Evolutionary conservation across 2,329 filamentous ascomycete species (phyloP).

Genomic region (Diaporthe capsici): DNA sequence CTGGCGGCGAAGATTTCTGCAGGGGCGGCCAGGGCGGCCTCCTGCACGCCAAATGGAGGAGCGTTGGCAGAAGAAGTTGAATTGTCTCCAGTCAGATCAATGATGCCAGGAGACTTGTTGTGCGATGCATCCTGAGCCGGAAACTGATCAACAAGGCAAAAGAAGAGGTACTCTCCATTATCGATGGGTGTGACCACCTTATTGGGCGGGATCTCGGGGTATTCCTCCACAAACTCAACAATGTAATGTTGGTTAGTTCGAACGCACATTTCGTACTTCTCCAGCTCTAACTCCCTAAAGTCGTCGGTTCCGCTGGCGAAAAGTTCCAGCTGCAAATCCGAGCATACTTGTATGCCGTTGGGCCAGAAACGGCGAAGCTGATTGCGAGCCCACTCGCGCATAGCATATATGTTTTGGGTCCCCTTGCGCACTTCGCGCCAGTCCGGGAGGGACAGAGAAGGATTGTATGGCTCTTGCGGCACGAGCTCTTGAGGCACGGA

Average conservation of each 20-base stretch:
- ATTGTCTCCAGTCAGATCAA: neutral
- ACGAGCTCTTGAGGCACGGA: neutral
- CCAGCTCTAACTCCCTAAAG: neutral
- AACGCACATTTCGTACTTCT: neutral
- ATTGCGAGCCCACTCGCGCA: neutral
- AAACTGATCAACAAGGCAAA: neutral
- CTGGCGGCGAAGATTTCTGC: neutral
- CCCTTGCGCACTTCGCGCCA: neutral
- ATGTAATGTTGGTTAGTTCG: neutral
- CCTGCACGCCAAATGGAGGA: neutral
- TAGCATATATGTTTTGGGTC: fast-evolving
- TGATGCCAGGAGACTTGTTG: neutral
- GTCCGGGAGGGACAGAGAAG: neutral
- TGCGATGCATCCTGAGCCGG: neutral
- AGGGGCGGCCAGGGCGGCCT: neutral
- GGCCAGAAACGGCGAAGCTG: neutral
- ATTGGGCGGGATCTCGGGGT: neutral
- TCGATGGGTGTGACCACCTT: neutral
- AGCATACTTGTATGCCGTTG: neutral
- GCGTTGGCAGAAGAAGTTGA: neutral
- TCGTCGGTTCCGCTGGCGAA: neutral
- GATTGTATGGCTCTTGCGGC: neutral
- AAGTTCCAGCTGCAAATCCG: neutral
- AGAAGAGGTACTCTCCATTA: neutral
- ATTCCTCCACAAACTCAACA: neutral